Conservation (phyloP, 73 alveolate genomes). For the Paramecium bursaria region DNA sequence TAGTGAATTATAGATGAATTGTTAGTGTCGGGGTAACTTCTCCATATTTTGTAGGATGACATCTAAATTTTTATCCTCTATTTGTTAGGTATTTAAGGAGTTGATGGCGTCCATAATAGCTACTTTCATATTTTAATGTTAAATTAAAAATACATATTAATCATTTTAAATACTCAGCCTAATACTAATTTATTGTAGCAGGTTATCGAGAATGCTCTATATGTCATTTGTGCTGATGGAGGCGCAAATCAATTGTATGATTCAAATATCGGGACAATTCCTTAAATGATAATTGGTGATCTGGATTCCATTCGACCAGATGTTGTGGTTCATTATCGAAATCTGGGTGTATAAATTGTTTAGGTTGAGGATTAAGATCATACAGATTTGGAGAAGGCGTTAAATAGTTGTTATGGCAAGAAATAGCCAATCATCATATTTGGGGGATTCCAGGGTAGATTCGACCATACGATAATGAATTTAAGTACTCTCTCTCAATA, state of each 20-base stretch:
- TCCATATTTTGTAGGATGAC: too few relatives aligned
- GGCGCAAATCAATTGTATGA: constrained; percentile 42
- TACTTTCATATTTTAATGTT: too few relatives aligned
- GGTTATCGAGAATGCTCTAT: too few relatives aligned
- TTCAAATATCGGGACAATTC: background rate
- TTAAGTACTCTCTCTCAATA: too few relatives aligned
- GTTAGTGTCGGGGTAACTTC: too few relatives aligned
- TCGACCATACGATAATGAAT: constrained; percentile 55
- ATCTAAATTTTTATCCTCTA: too few relatives aligned
- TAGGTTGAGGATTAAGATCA: constrained; percentile 10
- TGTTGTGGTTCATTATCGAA: background rate
- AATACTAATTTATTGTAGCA: too few relatives aligned
- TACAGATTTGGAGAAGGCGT: constrained; percentile 47
- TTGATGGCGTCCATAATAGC: too few relatives aligned
- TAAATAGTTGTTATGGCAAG: background rate
- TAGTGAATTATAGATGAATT: too few relatives aligned
- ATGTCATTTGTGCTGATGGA: constrained; percentile 62
- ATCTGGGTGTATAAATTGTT: background rate
- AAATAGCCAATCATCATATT: background rate
- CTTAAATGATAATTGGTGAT: constrained; percentile 32
- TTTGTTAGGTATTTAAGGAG: too few relatives aligned
- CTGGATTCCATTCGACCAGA: constrained; percentile 31
- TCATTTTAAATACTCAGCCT: too few relatives aligned
- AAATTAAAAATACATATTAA: too few relatives aligned
- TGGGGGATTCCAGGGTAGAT: constrained; percentile 34